These are phyloP conservation scores for Penicillium samsonianum DNA, from an alignment of 495 filamentous ascomycete species.

Conservation along the genomic window DNA sequence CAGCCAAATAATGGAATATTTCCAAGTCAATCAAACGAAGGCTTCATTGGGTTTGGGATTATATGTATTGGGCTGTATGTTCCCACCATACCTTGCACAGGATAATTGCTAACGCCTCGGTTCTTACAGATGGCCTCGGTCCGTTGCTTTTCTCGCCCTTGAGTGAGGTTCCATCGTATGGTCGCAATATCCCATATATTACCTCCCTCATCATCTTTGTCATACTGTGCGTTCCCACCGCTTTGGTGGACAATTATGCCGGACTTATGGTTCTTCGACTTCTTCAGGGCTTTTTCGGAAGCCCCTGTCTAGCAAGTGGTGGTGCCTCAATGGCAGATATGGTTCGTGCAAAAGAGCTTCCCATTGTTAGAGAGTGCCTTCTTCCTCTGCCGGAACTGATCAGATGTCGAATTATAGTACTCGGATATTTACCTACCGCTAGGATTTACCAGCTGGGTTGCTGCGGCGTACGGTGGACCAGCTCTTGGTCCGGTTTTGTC, in stretches of 20 bases:
- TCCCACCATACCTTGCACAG: not conserved
- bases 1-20: not conserved
- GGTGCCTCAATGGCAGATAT: slow-evolving; percentile 55
- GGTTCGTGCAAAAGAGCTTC: slow-evolving; percentile 23
- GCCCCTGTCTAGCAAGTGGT: slow-evolving; percentile 48
- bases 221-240: slow-evolving; percentile 40
- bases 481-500: slow-evolving; percentile 57
- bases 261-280: slow-evolving; percentile 50
- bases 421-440: slow-evolving; percentile 45
- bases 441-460: slow-evolving; percentile 51
- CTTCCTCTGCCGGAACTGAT: not conserved
- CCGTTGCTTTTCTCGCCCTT: slow-evolving; percentile 48
- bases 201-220: slow-evolving; percentile 47
- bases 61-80: slow-evolving; percentile 50
- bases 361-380: no score
- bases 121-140: not conserved
- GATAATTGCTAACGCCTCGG: not conserved
- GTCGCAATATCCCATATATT: slow-evolving; percentile 49
- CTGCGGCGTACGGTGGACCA: slow-evolving; percentile 42
- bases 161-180: slow-evolving; percentile 46
- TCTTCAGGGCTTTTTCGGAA: slow-evolving; percentile 51
- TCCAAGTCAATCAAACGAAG: not conserved
- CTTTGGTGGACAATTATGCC: slow-evolving; percentile 41
- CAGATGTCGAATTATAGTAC: not conserved
- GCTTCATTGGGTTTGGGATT: slow-evolving; percentile 40